Percentiles rank a stretch among this genome's conserved stretches.
Conservation (phyloP, 1,139 yeast genomes). For the Candida sp. region DNA sequence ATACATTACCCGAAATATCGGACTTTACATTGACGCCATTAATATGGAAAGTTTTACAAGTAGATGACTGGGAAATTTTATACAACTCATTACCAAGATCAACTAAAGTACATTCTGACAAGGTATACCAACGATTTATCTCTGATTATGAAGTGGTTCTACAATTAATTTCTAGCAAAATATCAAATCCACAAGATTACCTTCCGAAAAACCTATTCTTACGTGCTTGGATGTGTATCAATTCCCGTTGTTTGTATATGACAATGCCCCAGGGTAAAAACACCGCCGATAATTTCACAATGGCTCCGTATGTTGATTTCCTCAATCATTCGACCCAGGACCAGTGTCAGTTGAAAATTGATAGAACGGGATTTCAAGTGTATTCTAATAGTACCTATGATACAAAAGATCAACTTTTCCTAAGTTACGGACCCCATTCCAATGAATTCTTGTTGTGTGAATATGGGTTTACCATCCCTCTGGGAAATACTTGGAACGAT, state of each 20-base stretch:
- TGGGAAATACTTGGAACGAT: slow-evolving; percentile 63
- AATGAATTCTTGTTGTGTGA: slow-evolving; percentile 80
- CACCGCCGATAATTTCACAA: slow-evolving; percentile 66
- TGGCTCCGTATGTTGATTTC: slow-evolving; percentile 92
- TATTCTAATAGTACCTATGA: slow-evolving; percentile 32
- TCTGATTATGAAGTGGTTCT: slow-evolving; percentile 32
- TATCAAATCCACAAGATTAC: slow-evolving; percentile 3
- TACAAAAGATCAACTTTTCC: slow-evolving; percentile 55
- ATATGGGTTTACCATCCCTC: slow-evolving; percentile 69
- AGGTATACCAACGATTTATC: slow-evolving; percentile 34
- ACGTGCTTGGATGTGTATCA: slow-evolving; percentile 84
- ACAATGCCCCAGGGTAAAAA: slow-evolving; percentile 51
- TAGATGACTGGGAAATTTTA: slow-evolving; percentile 17
- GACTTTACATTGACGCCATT: slow-evolving; percentile 53
- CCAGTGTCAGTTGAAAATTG: slow-evolving; percentile 49
- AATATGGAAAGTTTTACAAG: slow-evolving; percentile 42
- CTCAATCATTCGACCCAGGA: slow-evolving; percentile 68
- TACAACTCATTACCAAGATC: slow-evolving; percentile 38
- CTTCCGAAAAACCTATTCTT: slow-evolving; percentile 28
- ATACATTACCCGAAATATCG: slow-evolving; percentile 48
- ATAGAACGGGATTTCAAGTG: slow-evolving; percentile 50
- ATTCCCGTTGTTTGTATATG: slow-evolving; percentile 89
- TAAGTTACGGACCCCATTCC: slow-evolving; percentile 87
- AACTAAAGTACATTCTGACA: slow-evolving; percentile 27
- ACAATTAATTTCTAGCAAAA: slow-evolving; percentile 15